Evolutionary conservation across 306 rosid species (phyloP), one percentile per base, ranked within the genome.

Genomic region (Potentilla sterilis): DNA sequence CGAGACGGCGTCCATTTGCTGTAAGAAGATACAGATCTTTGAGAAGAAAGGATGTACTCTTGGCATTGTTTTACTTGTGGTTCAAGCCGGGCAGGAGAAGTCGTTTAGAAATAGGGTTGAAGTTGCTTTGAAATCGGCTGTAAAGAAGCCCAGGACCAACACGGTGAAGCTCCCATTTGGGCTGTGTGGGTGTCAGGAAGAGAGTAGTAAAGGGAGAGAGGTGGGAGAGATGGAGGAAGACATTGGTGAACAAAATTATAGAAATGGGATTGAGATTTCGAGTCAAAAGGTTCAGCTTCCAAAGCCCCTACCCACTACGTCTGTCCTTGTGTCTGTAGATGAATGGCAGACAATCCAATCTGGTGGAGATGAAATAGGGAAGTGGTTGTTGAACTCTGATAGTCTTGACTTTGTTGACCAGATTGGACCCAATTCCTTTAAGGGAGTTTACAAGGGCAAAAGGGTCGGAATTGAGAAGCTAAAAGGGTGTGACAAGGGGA

Each of bases 161-260:
- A 4, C 91, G 10, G 93, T 92, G 83, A 92, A 92, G 90, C 97
- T 95, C 10, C 84, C 99, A 0, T 95, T 95, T 72, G 97, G 99
- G 49, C 87, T 95, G 52, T 95, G 99, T 75, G 99, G 99, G 46
- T 92, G 99, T 77, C 99, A 95, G 69, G 99, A 95, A 71, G 97
- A 89, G 83, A 89, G 86, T 80, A 81, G 84, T 24, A 88, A 55
- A 41, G 93, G 91, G 77, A 87, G 91, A 84, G 98, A 87, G 59
- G 34, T 81, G 49, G 88, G 83, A 59, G 97, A 89, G 77, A 84
- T 83, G 21, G 97, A 89, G 76, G 99, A 92, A 48, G 97, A 92
- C 9, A 54, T 67, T 35, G 82, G 84, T 1, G 88, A 88, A 73
- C 82, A 66, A 10, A 83, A 81, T 70, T 75, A 78, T 57, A 83